Base-by-base conservation (phyloP, 2,329 filamentous ascomycete genomes). In the Trichoderma brevicompactum region DNA sequence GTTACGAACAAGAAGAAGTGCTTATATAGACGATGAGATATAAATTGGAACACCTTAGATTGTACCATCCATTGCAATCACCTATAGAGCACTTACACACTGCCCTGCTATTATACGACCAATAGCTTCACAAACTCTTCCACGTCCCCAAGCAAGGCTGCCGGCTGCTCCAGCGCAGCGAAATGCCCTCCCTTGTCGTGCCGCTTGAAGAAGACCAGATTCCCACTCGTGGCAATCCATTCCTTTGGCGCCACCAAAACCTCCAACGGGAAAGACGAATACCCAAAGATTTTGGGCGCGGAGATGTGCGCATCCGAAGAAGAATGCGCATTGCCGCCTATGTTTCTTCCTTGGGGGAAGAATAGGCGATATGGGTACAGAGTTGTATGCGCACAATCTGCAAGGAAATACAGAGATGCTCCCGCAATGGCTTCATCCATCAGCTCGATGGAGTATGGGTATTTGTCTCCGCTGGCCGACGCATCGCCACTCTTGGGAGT, bases 181-280 rank as follows among this genome's bases (percentile, higher is more conserved):
- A 58, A 58, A 15, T 58, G 54, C 28, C 54, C 54, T 19, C 54
- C 54, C 7, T 58, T 19, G 1, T 34, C 15, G 28, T 58, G 54
- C 41, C 54, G 54, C 54, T 46, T 58, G 40, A 46, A 58, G 9
- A 46, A 46, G 2, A 58, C 54, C 54, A 58, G n/a, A 9, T 58
- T 43, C 7, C 54, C 54, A n/a, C 41, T 36, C 3, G 5, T 38
- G 7, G 41, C 41, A 43, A 58, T 19, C 54, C 54, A 58, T 10
- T 36, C 23, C 41, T 58, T 36, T 46, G 54, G 54, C 2, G 41
- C 9, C 12, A 44, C 9, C n/a, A 46, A 8, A 7, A 58, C 7
- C 28, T 58, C 54, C 5, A 6, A 34, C 1, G 40, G 40, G n/a
- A 58, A 58, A 10, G 12, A 58, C 15, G 41, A 46, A 28, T 46